Evolutionary conservation across 176 grass and related monocot species (phyloP).

Genomic region (Bromus sterilis): DNA sequence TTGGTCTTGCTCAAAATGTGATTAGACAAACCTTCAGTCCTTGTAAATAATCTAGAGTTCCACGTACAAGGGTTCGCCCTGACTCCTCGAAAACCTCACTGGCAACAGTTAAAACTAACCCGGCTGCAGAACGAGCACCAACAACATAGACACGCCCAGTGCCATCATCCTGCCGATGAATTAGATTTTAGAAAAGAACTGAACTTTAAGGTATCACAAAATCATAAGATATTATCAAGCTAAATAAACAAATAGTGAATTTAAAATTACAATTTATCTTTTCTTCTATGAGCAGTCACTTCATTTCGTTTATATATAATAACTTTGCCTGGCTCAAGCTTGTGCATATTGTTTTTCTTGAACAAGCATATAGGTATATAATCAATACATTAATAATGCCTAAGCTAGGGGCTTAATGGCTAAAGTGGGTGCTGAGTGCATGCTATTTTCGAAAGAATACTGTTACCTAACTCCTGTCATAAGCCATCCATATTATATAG

Average conservation of each 20-base stretch:
- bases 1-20: background rate
- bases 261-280: background rate
- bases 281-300: background rate
- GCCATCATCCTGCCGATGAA: slow-evolving; percentile 73
- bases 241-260: background rate
- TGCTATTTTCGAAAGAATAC: background rate
- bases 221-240: background rate
- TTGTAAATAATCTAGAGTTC: slow-evolving; percentile 98
- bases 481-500: background rate
- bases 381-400: slow-evolving; percentile 2
- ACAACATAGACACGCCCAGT: slow-evolving; percentile 75
- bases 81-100: slow-evolving; percentile 99
- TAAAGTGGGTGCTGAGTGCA: background rate
- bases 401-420: background rate
- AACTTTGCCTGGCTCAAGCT: background rate
- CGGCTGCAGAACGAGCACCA: slow-evolving; percentile 75
- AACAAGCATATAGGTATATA: background rate
- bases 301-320: background rate
- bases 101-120: slow-evolving; percentile 81
- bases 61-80: slow-evolving; percentile 82
- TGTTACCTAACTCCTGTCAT: background rate
- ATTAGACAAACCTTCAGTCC: slow-evolving; percentile 81
- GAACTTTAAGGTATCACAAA: background rate
- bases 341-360: background rate
- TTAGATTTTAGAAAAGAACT: slow-evolving; percentile 18